Evolutionary conservation across 805 yeast genomes (phyloP), one percentile per base, ranked within the genome.

Genomic region (Saturnispora zaruensis): DNA sequence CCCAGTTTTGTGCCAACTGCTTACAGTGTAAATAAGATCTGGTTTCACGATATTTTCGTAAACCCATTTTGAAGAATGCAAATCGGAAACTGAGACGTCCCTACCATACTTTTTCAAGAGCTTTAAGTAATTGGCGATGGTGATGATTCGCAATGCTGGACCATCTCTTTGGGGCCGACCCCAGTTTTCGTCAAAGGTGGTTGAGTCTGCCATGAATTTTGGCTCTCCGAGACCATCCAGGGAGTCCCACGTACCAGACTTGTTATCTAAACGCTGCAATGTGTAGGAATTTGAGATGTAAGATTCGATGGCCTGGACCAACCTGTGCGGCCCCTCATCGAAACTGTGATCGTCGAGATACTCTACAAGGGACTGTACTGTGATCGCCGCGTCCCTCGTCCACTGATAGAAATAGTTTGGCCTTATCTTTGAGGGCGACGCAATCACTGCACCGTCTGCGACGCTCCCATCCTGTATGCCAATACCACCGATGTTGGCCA

Each of bases 161-260:
- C 98, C 98, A 64, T 91, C 98, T 52, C 88, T 76, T 66, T 91
- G 98, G 1, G 98, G 98, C 57, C 98, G 73, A 2, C 98, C 98
- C 98, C 98, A 91, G 33, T 70, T 63, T 2, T 69, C 81, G 5
- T 65, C 64, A 59, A 84, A 91, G 1, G 85, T 71, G 0, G 78
- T 58, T 23, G 84, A 82, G 61, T 87, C 77, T 4, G 81, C 78
- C 62, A 74, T 64, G 61, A 84, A 91, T 64, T 91, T 91, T 6
- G 98, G 97, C 63, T 91, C 98, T 2, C 97, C 98, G 32, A 90
- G 70, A 2, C 87, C 88, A 7, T 66, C 65, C 44, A 75, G 68
- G 51, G 70, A 71, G 9, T 68, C 65, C 55, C 78, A 78, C 1
- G 64, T 61, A 0, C 97, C 97, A 9, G 89, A 80, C 25, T 77